Evolutionary conservation across 2,329 filamentous ascomycete species (phyloP).

Genomic region (Dichotomopilus funicola): DNA sequence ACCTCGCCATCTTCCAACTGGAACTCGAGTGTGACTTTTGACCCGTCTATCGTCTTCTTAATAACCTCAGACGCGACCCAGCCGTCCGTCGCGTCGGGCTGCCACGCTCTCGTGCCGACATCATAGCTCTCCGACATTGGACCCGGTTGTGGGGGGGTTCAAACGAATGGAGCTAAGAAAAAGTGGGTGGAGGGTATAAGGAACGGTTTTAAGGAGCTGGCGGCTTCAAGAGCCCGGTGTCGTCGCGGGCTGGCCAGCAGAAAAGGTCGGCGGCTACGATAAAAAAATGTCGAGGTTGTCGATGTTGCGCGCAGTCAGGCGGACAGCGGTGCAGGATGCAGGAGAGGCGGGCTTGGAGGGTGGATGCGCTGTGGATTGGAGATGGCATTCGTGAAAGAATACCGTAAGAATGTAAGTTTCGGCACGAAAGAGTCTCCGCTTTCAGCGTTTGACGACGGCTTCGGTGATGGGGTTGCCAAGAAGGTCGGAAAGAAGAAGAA

Average conservation of each 20-base stretch:
- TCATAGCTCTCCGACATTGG: conserved; percentile 91
- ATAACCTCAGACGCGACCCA: conserved; percentile 95
- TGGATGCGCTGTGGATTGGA: conserved; percentile 14
- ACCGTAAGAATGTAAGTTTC: conserved; percentile 17
- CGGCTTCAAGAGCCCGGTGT: conserved; percentile 21
- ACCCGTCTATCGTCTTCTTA: conserved; percentile 74
- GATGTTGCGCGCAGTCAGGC: conserved; percentile 13
- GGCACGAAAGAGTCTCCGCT: conserved; percentile 12
- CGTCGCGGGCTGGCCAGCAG: conserved; percentile 20
- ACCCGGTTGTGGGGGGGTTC: conserved; percentile 9
- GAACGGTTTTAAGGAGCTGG: conserved; percentile 3
- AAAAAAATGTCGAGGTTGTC: conserved; percentile 6
- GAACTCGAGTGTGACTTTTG: conserved; percentile 84
- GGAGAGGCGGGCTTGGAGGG: conserved; percentile 8
- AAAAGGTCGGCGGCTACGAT: conserved; percentile 15
- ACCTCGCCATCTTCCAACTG: conserved; percentile 91
- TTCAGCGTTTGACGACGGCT: neutral
- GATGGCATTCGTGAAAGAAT: conserved; percentile 25
- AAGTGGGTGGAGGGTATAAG: conserved; percentile 4
- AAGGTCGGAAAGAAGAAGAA: neutral
- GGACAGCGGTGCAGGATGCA: conserved; percentile 10
- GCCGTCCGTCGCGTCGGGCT: conserved; percentile 90
- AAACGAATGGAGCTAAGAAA: conserved; percentile 18
- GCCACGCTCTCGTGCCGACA: conserved; percentile 95
- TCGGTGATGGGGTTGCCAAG: conserved; percentile 1